Evolutionary conservation across 306 rosid species (phyloP).

Genomic region (Begonia peltatifolia): DNA sequence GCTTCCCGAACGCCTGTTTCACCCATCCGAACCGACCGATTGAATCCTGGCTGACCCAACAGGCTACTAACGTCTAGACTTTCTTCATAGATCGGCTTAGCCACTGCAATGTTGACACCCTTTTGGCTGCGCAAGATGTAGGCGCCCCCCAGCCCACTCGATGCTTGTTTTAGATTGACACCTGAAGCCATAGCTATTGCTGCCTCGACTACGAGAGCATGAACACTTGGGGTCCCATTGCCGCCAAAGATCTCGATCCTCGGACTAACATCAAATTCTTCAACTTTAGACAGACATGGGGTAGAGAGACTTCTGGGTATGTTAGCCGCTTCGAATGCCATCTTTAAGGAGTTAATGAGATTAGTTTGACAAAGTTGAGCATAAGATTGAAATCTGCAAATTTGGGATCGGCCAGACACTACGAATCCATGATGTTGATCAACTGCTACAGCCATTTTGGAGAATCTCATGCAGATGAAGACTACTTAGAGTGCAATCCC

Average conservation of each 20-base stretch:
- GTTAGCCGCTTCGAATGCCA: constrained; percentile 31
- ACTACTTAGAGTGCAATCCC: constrained; percentile 45
- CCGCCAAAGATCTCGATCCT: constrained; percentile 55
- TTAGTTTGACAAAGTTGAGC: constrained; percentile 27
- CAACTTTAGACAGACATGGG: constrained; percentile 71
- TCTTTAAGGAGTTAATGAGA: constrained; percentile 33
- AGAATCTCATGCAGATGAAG: constrained; percentile 36
- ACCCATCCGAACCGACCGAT: constrained; percentile 59
- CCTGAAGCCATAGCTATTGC: constrained; percentile 79
- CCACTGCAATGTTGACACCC: constrained; percentile 70
- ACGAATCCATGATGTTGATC: constrained; percentile 51
- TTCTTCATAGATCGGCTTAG: constrained; percentile 84
- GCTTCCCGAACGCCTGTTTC: constrained; percentile 75
- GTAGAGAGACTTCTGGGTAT: constrained; percentile 86
- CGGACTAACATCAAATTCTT: constrained; percentile 36
- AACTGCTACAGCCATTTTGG: constrained; percentile 67
- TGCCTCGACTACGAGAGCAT: constrained; percentile 64
- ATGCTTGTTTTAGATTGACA: constrained; percentile 38
- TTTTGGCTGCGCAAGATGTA: constrained; percentile 40
- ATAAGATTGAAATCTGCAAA: constrained; percentile 71
- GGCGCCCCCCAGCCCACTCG: constrained; percentile 76
- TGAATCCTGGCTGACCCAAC: constrained; percentile 68
- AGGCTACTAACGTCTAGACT: constrained; percentile 62
- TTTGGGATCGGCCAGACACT: constrained; percentile 43
- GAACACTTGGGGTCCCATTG: constrained; percentile 29